Conservation (phyloP, 768 basidiomycete genomes). For the Austroboletus festivus region DNA sequence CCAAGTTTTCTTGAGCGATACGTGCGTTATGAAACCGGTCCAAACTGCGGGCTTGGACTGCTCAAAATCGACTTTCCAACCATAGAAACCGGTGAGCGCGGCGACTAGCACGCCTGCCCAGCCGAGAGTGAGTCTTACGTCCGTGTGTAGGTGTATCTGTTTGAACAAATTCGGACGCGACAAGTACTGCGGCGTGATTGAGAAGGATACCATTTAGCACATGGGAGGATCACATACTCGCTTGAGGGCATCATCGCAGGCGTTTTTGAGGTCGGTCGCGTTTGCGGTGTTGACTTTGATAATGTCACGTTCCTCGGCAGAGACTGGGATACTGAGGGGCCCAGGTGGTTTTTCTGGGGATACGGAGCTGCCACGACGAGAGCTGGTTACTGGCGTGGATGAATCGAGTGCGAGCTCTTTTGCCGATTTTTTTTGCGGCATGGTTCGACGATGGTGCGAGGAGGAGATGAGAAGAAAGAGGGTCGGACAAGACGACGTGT, state of each 20-base stretch:
- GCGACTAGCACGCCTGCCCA: conserved; percentile 86
- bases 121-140: conserved; percentile 82
- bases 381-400: conserved; percentile 8
- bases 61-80: conserved; percentile 87
- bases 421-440: conserved; percentile 21
- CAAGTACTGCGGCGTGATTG: conserved; percentile 56
- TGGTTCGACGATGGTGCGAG: neutral
- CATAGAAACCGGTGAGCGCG: conserved; percentile 77
- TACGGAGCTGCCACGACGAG: conserved; percentile 27
- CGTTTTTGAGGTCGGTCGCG: conserved; percentile 59
- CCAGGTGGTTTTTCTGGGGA: conserved; percentile 45
- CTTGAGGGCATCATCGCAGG: conserved; percentile 86
- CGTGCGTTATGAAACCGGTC: conserved; percentile 75
- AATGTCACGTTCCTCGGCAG: conserved; percentile 46
- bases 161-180: conserved; percentile 80
- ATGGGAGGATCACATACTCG: conserved; percentile 51
- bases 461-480: neutral
- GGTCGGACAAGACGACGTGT: conserved; percentile 22
- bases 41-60: conserved; percentile 78
- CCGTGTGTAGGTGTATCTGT: conserved; percentile 83
- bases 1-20: conserved; percentile 19
- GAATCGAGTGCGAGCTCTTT: conserved; percentile 13
- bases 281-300: conserved; percentile 62
- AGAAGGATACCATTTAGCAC: neutral
- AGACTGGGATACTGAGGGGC: conserved; percentile 47